Evolutionary conservation across 2,329 filamentous ascomycete genomes (phyloP).

Genomic region (Cadophora gregata): DNA sequence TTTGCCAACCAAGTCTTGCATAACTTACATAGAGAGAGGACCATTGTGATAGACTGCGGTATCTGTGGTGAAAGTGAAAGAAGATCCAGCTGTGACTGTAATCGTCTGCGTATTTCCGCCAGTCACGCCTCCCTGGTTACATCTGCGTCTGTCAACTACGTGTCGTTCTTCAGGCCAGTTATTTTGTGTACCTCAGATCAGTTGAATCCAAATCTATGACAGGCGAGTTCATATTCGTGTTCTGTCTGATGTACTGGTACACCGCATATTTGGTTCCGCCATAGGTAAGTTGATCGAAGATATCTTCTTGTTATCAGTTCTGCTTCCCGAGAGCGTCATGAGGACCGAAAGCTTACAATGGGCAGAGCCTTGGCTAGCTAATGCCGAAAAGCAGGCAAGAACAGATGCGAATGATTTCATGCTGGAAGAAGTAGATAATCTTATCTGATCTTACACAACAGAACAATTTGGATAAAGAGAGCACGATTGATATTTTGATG

Average conservation of each 20-base stretch:
- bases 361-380: slow-evolving; percentile 26
- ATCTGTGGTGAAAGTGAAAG: slow-evolving; percentile 54
- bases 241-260: slow-evolving; percentile 57
- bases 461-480: slow-evolving; percentile 15
- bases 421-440: not conserved
- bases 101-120: slow-evolving; percentile 36
- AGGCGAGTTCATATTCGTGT: slow-evolving; percentile 54
- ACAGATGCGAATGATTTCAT: slow-evolving; percentile 32
- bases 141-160: slow-evolving; percentile 53
- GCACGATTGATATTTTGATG: not conserved
- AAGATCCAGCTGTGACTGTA: slow-evolving; percentile 47
- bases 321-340: not conserved
- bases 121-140: slow-evolving; percentile 48
- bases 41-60: slow-evolving; percentile 46
- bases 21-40: slow-evolving; percentile 40
- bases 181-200: slow-evolving; percentile 31
- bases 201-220: slow-evolving; percentile 45
- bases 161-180: slow-evolving; percentile 41
- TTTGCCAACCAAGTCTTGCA: too few species aligned
- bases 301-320: slow-evolving; percentile 33
- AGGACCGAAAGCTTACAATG: slow-evolving; percentile 26
- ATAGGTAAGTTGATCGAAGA: slow-evolving; percentile 38
- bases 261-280: slow-evolving; percentile 42
- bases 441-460: not conserved
- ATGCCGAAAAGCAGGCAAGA: slow-evolving; percentile 17